phyloP scores from a whole-genome alignment of 495 filamentous ascomycete genomes.

The Hyaloscypha hepaticicola region DNA sequence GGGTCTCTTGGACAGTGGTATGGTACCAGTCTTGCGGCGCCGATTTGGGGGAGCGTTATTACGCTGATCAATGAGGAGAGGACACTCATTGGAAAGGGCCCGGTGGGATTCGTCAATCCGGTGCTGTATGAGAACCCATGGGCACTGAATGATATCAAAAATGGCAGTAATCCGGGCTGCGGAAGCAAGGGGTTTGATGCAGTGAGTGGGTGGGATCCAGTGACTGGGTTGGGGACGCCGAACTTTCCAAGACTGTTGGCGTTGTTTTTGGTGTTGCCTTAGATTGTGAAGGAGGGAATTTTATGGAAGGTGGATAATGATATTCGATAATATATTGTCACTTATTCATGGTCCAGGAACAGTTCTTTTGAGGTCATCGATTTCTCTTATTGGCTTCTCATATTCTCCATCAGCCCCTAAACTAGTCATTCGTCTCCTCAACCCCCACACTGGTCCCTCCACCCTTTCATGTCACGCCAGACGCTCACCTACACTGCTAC shows the following conservation, averaged over 20 bases:
- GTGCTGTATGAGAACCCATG: constrained; percentile 48
- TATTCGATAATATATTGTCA: no score
- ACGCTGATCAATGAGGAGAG: constrained; percentile 48
- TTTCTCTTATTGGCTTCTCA: no score
- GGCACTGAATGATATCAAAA: constrained; percentile 49
- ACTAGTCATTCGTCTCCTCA: no score
- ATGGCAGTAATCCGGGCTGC: constrained; percentile 48
- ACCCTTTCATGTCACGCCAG: no score
- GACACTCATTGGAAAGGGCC: constrained; percentile 43
- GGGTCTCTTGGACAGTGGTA: constrained; percentile 36
- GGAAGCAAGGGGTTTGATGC: constrained; percentile 49
- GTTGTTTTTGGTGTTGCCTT: constrained; percentile 39
- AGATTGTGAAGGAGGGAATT: constrained; percentile 11
- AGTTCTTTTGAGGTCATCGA: no score
- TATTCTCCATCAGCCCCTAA: no score
- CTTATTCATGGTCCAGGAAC: no score
- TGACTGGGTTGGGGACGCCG: constrained; percentile 51
- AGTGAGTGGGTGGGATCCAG: constrained; percentile 62
- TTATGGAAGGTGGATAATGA: no score
- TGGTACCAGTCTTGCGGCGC: constrained; percentile 35
- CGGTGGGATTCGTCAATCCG: constrained; percentile 56
- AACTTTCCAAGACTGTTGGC: constrained; percentile 49
- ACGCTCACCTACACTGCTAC: no score
- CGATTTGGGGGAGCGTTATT: constrained; percentile 47
- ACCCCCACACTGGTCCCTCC: no score